phyloP scores from a whole-genome alignment of 2,329 filamentous ascomycete species.

The Colletotrichum echinochloae region DNA sequence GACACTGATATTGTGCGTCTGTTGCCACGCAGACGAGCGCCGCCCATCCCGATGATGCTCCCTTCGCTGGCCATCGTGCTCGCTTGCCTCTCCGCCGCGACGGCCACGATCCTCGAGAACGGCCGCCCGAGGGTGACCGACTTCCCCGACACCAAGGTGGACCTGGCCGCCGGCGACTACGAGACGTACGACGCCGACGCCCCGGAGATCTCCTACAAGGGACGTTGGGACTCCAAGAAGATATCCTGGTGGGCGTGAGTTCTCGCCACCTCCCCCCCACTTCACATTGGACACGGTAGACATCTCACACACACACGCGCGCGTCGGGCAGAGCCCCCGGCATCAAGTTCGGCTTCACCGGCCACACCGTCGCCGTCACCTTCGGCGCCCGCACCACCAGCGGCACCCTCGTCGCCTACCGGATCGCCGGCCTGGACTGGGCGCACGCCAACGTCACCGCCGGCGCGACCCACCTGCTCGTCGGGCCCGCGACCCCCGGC shows the following conservation, averaged over 20 bases:
- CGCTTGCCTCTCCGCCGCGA: slow-evolving; percentile 40
- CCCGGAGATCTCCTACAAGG: slow-evolving; percentile 70
- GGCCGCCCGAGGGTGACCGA: slow-evolving; percentile 55
- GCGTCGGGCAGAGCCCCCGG: slow-evolving; percentile 58
- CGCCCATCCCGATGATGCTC: slow-evolving; percentile 11
- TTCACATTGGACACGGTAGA: slow-evolving; percentile 13
- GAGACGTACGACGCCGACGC: slow-evolving; percentile 63
- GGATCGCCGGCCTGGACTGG: slow-evolving; percentile 70
- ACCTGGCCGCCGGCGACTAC: slow-evolving; percentile 49
- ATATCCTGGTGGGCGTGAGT: slow-evolving; percentile 72
- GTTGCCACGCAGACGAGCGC: background rate
- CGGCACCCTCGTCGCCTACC: slow-evolving; percentile 66
- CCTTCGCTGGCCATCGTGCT: slow-evolving; percentile 40
- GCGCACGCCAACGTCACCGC: slow-evolving; percentile 70
- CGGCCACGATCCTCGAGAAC: slow-evolving; percentile 54
- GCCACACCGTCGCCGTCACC: slow-evolving; percentile 63
- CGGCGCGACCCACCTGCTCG: slow-evolving; percentile 66
- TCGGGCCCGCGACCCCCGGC: slow-evolving; percentile 58
- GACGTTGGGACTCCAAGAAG: slow-evolving; percentile 70
- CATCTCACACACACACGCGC: background rate
- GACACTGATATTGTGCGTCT: background rate
- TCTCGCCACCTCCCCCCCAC: background rate
- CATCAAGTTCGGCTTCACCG: slow-evolving; percentile 67
- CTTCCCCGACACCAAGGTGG: slow-evolving; percentile 55
- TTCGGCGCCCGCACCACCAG: slow-evolving; percentile 65